Evolutionary conservation across 1,284 basidiomycete genomes (phyloP), one percentile per base, ranked within the genome.

Genomic region (Jaminaea rosea): DNA sequence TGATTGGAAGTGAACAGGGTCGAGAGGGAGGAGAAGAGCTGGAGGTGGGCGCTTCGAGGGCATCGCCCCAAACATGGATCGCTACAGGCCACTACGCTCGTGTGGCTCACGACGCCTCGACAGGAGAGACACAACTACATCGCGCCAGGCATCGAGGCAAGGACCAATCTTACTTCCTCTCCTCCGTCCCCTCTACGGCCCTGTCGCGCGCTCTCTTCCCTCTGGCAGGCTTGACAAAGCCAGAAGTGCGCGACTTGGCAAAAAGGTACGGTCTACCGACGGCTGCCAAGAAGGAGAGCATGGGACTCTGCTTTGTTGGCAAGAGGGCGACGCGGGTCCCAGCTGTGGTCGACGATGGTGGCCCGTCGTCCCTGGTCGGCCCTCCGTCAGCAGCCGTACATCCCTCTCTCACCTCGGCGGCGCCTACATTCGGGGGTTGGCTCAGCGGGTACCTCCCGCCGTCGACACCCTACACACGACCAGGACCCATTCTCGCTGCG

Each of bases 241-340:
- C 76, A 0, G 77, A 85, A 56, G 88, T 96, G 0, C 80, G 88
- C n/a, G 78, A 80, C 52, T 76, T 94, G n/a, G 93, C 93, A 0
- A 75, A 75, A 4, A 73, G 81, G 36, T 82, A 81, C 72, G 75
- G 73, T 0, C 76, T 98, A 9, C 84, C 85, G 1, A 94, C 87
- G 0, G 88, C 89, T 1, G 78, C 81, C 1, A 80, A 88, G 49
- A 79, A 79, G 21, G 93, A 98, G 72, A 91, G 87, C 73, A 93
- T 96, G 85, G 93, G 93, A 0, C 81, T 97, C n/a, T 97, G 93
- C 70, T 97, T 97, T 62, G 84, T 97, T 7, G 93, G 92, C 24
- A 55, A 70, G n/a, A 58, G 70, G 1, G 91, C 75, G 82, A 48
- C 93, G 93, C 66, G 79, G 80, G 39, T 76, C 81, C 13, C 93